A percentile compares a stretch with the other conserved stretches of the same genome.
phyloP scores from a whole-genome alignment of 805 yeast genomes.

The Candida qinlingensis region DNA sequence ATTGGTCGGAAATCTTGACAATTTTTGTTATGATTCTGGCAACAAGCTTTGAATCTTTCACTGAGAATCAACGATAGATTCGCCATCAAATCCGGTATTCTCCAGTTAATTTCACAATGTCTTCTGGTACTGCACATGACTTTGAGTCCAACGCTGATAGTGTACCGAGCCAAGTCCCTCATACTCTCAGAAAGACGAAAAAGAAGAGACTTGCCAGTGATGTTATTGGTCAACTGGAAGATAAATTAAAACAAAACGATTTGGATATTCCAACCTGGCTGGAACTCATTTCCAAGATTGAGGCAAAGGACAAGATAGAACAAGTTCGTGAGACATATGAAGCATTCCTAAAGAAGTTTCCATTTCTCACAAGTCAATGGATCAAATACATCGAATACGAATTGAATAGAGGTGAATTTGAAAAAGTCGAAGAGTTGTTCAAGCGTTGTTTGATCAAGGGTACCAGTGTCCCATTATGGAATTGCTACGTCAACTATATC shows the following conservation, averaged over 20 bases:
- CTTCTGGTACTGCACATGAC: too few relatives aligned
- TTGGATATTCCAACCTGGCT: conserved; percentile 53
- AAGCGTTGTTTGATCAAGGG: conserved; percentile 56
- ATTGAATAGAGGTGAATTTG: conserved; percentile 57
- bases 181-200: conserved; percentile 6
- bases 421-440: conserved; percentile 61
- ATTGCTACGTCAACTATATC: conserved; percentile 71
- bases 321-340: conserved; percentile 56
- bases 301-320: conserved; percentile 51
- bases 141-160: too few relatives aligned
- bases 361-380: conserved; percentile 72
- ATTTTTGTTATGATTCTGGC: too few relatives aligned
- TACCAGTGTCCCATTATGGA: conserved; percentile 66
- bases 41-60: too few relatives aligned
- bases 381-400: conserved; percentile 61
- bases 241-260: conserved; percentile 46
- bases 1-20: too few relatives aligned
- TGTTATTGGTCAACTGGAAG: conserved; percentile 54
- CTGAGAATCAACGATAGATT: too few relatives aligned
- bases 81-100: too few relatives aligned
- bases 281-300: conserved; percentile 43
- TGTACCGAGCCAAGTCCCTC: neutral
- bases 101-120: too few relatives aligned
- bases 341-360: conserved; percentile 57
- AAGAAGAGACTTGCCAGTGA: conserved; percentile 32